Conservation (phyloP, 805 yeast genomes). For the Zygosaccharomyces gambellarensis region DNA sequence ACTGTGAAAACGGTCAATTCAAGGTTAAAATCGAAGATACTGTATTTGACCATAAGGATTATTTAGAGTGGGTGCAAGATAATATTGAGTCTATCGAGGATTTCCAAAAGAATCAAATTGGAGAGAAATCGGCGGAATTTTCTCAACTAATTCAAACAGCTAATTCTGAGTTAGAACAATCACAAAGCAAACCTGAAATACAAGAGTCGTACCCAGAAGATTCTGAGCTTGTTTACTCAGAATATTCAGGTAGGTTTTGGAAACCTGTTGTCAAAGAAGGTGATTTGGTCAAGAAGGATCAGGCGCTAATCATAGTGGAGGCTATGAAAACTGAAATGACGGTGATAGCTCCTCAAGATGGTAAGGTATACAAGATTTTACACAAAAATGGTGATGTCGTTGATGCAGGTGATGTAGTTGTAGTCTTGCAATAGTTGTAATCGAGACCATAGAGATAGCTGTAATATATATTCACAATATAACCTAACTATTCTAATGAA, state of each 20-base stretch:
- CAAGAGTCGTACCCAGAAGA: slow-evolving; percentile 65
- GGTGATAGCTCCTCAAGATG: slow-evolving; percentile 64
- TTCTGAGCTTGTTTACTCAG: slow-evolving; percentile 85
- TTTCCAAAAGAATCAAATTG: slow-evolving; percentile 63
- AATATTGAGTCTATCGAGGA: slow-evolving; percentile 67
- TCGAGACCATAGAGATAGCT: not conserved
- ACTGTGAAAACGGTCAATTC: slow-evolving; percentile 76
- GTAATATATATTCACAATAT: not conserved
- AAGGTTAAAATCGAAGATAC: slow-evolving; percentile 68
- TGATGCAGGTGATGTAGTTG: slow-evolving; percentile 94
- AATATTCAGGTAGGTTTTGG: slow-evolving; percentile 97
- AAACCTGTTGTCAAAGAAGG: slow-evolving; percentile 80
- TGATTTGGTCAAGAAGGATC: slow-evolving; percentile 65
- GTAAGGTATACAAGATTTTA: slow-evolving; percentile 65
- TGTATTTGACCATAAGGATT: slow-evolving; percentile 77
- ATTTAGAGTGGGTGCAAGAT: slow-evolving; percentile 70
- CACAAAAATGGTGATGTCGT: slow-evolving; percentile 94
- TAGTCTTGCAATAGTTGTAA: slow-evolving; percentile 40
- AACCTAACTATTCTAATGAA: not conserved
- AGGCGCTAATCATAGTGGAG: slow-evolving; percentile 82
- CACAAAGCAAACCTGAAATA: slow-evolving; percentile 42
- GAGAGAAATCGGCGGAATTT: slow-evolving; percentile 82
- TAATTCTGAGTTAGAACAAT: slow-evolving; percentile 62
- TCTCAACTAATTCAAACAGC: slow-evolving; percentile 76
- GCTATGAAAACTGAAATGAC: slow-evolving; percentile 99